Evolutionary conservation across 2,329 filamentous ascomycete species (phyloP).

Genomic region (Trichophyton simii): DNA sequence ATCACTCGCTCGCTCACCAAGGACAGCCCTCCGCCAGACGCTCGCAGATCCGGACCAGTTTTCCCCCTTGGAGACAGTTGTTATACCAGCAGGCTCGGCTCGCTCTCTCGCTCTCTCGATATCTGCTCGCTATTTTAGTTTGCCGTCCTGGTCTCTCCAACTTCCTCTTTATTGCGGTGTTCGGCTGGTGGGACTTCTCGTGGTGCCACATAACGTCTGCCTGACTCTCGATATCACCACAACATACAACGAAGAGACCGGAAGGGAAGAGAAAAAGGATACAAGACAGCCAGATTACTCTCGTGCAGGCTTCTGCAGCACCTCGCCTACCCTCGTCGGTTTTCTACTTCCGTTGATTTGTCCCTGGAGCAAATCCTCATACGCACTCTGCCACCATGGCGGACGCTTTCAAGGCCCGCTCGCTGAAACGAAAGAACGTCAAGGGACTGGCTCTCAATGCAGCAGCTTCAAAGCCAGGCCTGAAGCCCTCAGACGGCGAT

Average conservation of each 20-base stretch:
- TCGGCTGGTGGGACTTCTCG: not conserved
- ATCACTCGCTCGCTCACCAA: too few relatives aligned
- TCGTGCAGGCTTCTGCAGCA: not conserved
- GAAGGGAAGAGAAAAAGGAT: not conserved
- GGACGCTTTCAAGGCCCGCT: constrained; percentile 53
- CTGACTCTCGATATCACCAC: not conserved
- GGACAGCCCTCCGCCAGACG: too few relatives aligned
- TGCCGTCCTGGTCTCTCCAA: not conserved
- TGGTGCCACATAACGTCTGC: not conserved
- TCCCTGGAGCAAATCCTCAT: not conserved
- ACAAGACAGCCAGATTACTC: not conserved
- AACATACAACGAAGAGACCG: not conserved
- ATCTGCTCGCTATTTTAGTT: too few relatives aligned
- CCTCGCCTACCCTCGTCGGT: not conserved
- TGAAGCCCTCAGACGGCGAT: constrained; percentile 61
- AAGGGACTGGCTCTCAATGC: constrained; percentile 85
- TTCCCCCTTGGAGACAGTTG: too few relatives aligned
- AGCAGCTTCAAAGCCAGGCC: constrained; percentile 51
- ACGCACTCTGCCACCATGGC: constrained; percentile 33
- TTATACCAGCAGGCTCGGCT: not conserved
- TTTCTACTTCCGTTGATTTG: not conserved
- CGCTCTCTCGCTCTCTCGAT: not conserved
- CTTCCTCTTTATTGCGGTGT: not conserved
- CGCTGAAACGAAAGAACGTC: constrained; percentile 98
- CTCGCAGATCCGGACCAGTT: too few relatives aligned